A percentile compares a stretch with the other conserved stretches of the same genome.
Evolutionary conservation across 2,329 filamentous ascomycete genomes (phyloP).

Genomic region (Neofusicoccum sp.): DNA sequence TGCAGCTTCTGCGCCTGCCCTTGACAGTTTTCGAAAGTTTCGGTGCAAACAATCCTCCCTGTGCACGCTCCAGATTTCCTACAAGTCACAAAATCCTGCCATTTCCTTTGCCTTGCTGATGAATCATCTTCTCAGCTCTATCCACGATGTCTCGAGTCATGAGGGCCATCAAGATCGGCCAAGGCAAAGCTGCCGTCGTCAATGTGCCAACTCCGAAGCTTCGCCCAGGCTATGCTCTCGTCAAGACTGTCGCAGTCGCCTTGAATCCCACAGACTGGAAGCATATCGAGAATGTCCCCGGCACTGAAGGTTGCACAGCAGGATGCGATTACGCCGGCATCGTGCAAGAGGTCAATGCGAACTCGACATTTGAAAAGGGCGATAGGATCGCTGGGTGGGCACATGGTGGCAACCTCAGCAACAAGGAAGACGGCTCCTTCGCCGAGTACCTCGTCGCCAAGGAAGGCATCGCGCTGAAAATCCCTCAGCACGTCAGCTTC

Average conservation of each 20-base stretch:
- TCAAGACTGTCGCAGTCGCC: slow-evolving; percentile 41
- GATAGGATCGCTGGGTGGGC: slow-evolving; percentile 55
- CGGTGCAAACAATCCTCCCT: too few relatives aligned
- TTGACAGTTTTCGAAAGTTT: too few relatives aligned
- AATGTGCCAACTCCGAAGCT: slow-evolving; percentile 18
- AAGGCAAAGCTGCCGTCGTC: slow-evolving; percentile 31
- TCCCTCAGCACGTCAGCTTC: slow-evolving; percentile 52
- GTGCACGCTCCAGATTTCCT: too few relatives aligned
- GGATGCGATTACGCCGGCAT: slow-evolving; percentile 59
- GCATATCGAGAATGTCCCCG: slow-evolving; percentile 38
- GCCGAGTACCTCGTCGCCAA: slow-evolving; percentile 58
- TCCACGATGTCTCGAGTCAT: not conserved
- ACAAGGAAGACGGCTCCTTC: slow-evolving; percentile 55
- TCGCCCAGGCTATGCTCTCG: slow-evolving; percentile 18
- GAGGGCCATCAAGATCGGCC: slow-evolving; percentile 10
- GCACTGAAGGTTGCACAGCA: slow-evolving; percentile 42
- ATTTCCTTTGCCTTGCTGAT: too few relatives aligned
- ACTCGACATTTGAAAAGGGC: slow-evolving; percentile 52
- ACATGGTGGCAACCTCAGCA: slow-evolving; percentile 48
- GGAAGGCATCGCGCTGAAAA: slow-evolving; percentile 50
- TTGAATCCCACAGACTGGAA: slow-evolving; percentile 60
- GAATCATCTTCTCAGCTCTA: too few relatives aligned
- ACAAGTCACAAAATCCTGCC: too few relatives aligned
- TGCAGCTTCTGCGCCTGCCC: too few relatives aligned
- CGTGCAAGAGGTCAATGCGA: slow-evolving; percentile 54